Evolutionary conservation across 768 basidiomycete species (phyloP), one percentile per base, ranked within the genome.

Genomic region (Suillus brevipes): DNA sequence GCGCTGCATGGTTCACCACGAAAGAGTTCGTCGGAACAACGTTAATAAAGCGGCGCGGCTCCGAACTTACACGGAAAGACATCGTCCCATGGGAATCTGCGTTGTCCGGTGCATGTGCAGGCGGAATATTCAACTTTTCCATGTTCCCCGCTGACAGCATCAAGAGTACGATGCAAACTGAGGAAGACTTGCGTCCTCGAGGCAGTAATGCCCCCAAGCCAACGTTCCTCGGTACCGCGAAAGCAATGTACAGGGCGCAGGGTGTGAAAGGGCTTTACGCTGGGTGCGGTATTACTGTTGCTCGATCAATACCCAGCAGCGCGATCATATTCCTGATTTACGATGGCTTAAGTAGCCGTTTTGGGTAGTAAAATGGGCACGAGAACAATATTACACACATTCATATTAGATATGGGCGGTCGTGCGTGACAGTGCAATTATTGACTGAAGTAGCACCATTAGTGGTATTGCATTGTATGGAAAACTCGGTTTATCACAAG

Each of bases 131-230:
- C 78, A 95, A 92, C 68, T 78, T 96, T 71, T 84, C 92, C n/a
- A 82, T 97, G 61, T 98, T 96, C 82, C 97, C 97, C 0, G 95
- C 95, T 5, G 97, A 99, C 78, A 92, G 92, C 36, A 85, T 98
- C 71, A 99, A 99, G 83, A 92, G 90, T 67, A 85, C 94, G 64
- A 92, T 99, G 74, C 97, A 98, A 82, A 99, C 97, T 0, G 91
- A 90, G 74, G 91, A 92, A 61, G 96, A 97, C 77, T 81, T 97
- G 64, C 82, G 91, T 9, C 86, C 89, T 45, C 75, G 82, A 36
- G 77, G 78, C 52, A 75, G 70, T 64, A 70, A 74, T 18, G 65
- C 66, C 50, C 63, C 73, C 45, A 70, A 60, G 68, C 77, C 78
- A 70, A 86, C 73, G 80, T 90, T 82, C 73, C 77, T 77, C 70